Base-by-base conservation (phyloP, 1,139 yeast species). In the Debaryomyces psychrophilus region DNA sequence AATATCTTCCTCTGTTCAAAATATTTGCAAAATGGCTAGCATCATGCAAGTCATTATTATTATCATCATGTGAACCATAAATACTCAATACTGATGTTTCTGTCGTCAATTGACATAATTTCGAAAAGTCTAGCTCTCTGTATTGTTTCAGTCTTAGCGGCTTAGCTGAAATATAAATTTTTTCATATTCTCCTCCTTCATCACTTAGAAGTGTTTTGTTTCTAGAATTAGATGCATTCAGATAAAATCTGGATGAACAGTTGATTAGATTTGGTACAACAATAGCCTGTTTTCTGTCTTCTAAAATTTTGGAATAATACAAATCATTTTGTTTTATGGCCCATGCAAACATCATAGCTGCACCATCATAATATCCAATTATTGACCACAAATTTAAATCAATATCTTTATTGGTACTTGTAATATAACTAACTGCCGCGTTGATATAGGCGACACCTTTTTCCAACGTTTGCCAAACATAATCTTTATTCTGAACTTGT, bases 321-420 rank as follows among this genome's bases (percentile, higher is more conserved):
- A 63, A 55, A 12, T 59, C 50, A 46, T 73, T 74, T 50, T 78
- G 81, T 41, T 64, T 54, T 37, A 76, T 49, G 1, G 85, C 84
- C 90, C 95, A 90, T 47, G 79, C 68, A 56, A 88, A 83, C 82
- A 84, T 81, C 9, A 93, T 85, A 22, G 87, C 78, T 0, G 81
- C 74, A 3, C 96, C 97, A 49, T 97, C 71, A 0, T 96, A 88
- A 62, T 92, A 97, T 2, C 83, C 85, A 29, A 88, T 71, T 6
- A 86, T 71, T 2, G 85, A 62, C 44, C 80, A 79, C 9, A 89
- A 66, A 2, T 76, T 64, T 45, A 85, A 68, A 31, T 65, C 62
- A 8, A 67, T 62, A 0, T 70, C 73, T 20, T 61, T 59, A 33
- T 64, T 65, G 25, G 65, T 66, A 50, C 64, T 61, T 35, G 46